These are phyloP conservation scores for Phytophthora cajani DNA, from an alignment of 352 stramenopile genomes.

Conservation along the genomic window DNA sequence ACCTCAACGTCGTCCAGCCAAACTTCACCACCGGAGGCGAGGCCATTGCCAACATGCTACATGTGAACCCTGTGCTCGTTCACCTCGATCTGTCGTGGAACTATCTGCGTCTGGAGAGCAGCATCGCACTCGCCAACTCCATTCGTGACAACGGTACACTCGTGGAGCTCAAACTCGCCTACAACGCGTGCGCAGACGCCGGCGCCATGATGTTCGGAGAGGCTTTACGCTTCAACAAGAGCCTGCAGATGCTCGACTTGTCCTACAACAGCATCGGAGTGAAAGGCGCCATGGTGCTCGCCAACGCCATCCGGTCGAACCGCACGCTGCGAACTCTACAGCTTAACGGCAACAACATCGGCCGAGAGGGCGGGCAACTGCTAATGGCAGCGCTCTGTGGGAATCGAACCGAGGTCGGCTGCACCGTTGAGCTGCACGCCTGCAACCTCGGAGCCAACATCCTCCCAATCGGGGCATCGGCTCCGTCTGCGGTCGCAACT, in stretches of 20 bases:
- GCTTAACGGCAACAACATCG: constrained; percentile 83
- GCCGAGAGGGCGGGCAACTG: constrained; percentile 69
- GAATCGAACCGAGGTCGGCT: constrained; percentile 60
- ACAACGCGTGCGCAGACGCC: constrained; percentile 79
- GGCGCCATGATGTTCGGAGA: constrained; percentile 83
- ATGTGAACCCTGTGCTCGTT: constrained; percentile 73
- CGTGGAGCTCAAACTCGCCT: constrained; percentile 70
- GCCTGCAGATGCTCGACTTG: constrained; percentile 69
- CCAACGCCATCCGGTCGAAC: constrained; percentile 67
- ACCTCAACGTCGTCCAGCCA: constrained; percentile 88
- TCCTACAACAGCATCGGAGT: constrained; percentile 84
- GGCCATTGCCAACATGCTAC: constrained; percentile 89
- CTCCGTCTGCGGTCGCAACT: not conserved
- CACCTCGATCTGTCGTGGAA: constrained; percentile 92
- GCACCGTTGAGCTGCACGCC: constrained; percentile 61
- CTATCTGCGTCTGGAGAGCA: constrained; percentile 82
- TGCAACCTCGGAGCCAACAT: constrained; percentile 64
- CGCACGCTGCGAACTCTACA: constrained; percentile 63
- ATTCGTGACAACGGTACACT: constrained; percentile 75
- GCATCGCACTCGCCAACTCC: constrained; percentile 66
- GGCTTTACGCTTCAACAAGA: constrained; percentile 65
- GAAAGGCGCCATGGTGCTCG: constrained; percentile 75
- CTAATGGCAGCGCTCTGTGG: constrained; percentile 72
- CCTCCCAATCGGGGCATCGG: constrained; percentile 15
- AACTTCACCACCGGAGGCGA: constrained; percentile 88